These are phyloP conservation scores for Canariomyces notabilis DNA, from an alignment of 2,329 filamentous ascomycete genomes.

Conservation along the genomic window DNA sequence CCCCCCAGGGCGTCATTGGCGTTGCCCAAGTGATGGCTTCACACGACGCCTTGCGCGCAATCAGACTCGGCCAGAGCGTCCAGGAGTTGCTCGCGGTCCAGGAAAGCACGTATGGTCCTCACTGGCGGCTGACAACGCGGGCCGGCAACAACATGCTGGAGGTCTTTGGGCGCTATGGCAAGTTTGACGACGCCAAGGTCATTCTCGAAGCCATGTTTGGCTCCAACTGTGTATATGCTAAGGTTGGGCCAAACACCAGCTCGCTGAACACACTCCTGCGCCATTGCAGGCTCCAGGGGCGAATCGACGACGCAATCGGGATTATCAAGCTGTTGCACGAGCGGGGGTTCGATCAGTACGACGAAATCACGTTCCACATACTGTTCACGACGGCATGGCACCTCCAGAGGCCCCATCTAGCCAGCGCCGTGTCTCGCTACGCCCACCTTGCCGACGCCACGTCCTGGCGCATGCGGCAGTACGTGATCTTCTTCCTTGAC, in stretches of 20 bases:
- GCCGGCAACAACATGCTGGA: constrained; percentile 37
- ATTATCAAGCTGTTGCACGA: constrained; percentile 26
- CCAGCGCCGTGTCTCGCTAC: constrained; percentile 33
- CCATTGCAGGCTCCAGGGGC: constrained; percentile 25
- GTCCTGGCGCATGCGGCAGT: constrained; percentile 27
- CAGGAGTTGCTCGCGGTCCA: constrained; percentile 38
- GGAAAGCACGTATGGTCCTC: constrained; percentile 39
- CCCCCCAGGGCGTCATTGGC: constrained; percentile 31
- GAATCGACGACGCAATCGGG: constrained; percentile 21
- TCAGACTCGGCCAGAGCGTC: constrained; percentile 32
- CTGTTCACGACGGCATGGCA: constrained; percentile 36
- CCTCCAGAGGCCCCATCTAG: constrained; percentile 29
- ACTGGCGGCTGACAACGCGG: constrained; percentile 38
- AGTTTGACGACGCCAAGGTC: constrained; percentile 25
- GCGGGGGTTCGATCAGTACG: not conserved
- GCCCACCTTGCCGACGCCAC: constrained; percentile 27
- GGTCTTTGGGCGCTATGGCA: constrained; percentile 39
- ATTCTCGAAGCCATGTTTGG: constrained; percentile 32
- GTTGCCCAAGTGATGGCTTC: constrained; percentile 41
- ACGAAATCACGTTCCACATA: constrained; percentile 32
- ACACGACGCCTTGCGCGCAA: constrained; percentile 39
- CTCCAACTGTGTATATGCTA: constrained; percentile 16
- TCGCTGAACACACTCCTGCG: constrained; percentile 34
- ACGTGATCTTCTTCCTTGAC: not conserved
- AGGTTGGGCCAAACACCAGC: constrained; percentile 25